These are phyloP conservation scores for Colletotrichum incanum DNA, from an alignment of 2,329 filamentous ascomycete genomes.

Conservation along the genomic window DNA sequence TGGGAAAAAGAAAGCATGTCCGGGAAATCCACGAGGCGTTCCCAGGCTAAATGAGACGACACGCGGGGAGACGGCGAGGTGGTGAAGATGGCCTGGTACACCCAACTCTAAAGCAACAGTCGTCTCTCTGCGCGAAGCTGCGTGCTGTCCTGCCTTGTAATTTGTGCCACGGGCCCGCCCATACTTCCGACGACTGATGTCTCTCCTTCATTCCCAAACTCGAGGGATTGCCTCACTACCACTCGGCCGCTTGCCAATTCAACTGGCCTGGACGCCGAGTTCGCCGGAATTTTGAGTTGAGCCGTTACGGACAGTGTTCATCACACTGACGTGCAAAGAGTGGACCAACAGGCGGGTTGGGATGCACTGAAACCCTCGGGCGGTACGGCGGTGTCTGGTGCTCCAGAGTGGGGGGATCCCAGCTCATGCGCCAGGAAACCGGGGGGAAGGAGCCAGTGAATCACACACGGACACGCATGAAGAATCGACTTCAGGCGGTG, in stretches of 20 bases:
- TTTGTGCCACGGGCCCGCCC: slow-evolving; percentile 1
- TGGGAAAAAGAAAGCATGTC: slow-evolving; percentile 41
- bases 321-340: slow-evolving; percentile 39
- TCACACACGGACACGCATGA: slow-evolving; percentile 39
- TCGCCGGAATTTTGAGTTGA: slow-evolving; percentile 10
- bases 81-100: slow-evolving; percentile 13
- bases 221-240: not conserved
- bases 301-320: slow-evolving; percentile 23
- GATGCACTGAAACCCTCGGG: slow-evolving; percentile 36
- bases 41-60: slow-evolving; percentile 33
- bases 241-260: not conserved
- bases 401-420: slow-evolving; percentile 28
- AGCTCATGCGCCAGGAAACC: slow-evolving; percentile 28
- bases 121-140: slow-evolving; percentile 23
- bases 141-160: not conserved
- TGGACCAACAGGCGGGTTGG: slow-evolving; percentile 32
- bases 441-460: slow-evolving; percentile 32
- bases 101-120: slow-evolving; percentile 41
- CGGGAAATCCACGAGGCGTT: slow-evolving; percentile 34
- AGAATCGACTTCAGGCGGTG: slow-evolving; percentile 33
- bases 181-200: slow-evolving; percentile 11
- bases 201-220: slow-evolving; percentile 14
- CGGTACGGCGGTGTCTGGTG: slow-evolving; percentile 33
- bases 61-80: slow-evolving; percentile 16
- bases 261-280: not conserved